A percentile compares a stretch with the other conserved stretches of the same genome.
phyloP scores from a whole-genome alignment of 169 alveolate species.

The Plasmodium malariae region DNA sequence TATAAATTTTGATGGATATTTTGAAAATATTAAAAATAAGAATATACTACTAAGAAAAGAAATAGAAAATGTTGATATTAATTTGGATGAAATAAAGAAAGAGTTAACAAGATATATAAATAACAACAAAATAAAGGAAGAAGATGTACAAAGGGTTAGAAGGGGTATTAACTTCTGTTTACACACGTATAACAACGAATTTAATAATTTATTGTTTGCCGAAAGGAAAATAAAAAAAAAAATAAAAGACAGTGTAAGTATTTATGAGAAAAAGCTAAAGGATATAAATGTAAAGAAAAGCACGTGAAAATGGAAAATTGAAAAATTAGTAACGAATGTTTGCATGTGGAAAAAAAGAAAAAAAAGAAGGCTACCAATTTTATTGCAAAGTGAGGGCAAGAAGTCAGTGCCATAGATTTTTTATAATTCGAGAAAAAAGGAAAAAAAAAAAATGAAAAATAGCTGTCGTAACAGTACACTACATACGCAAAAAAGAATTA shows the following conservation, averaged over 20 bases:
- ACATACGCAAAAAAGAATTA: too few species aligned
- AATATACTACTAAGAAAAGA: slow-evolving; percentile 36
- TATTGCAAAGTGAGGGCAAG: too few species aligned
- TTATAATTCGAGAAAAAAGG: too few species aligned
- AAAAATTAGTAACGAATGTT: too few species aligned
- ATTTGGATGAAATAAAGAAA: slow-evolving; percentile 40
- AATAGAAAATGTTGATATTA: slow-evolving; percentile 34
- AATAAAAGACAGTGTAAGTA: slow-evolving; percentile 58
- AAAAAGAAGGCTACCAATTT: too few species aligned
- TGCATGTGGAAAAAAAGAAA: too few species aligned
- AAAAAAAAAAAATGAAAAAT: too few species aligned
- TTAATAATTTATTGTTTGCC: slow-evolving; percentile 41
- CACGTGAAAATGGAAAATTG: too few species aligned
- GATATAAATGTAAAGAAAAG: slow-evolving; percentile 44
- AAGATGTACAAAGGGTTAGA: slow-evolving; percentile 45
- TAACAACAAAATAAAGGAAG: slow-evolving; percentile 15
- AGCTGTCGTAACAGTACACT: too few species aligned
- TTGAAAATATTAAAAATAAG: slow-evolving; percentile 51
- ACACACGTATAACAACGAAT: slow-evolving; percentile 48
- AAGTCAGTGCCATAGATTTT: too few species aligned
- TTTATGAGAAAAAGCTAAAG: slow-evolving; percentile 69
- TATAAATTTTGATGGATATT: slow-evolving; percentile 31
- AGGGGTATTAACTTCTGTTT: slow-evolving; percentile 44
- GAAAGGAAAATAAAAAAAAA: slow-evolving; percentile 52
- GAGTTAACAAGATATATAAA: slow-evolving; percentile 41